A percentile compares a stretch with the other conserved stretches of the same genome.
Evolutionary conservation across 106 monocot genomes (phyloP).

Genomic region (Narthecium ossifragum): DNA sequence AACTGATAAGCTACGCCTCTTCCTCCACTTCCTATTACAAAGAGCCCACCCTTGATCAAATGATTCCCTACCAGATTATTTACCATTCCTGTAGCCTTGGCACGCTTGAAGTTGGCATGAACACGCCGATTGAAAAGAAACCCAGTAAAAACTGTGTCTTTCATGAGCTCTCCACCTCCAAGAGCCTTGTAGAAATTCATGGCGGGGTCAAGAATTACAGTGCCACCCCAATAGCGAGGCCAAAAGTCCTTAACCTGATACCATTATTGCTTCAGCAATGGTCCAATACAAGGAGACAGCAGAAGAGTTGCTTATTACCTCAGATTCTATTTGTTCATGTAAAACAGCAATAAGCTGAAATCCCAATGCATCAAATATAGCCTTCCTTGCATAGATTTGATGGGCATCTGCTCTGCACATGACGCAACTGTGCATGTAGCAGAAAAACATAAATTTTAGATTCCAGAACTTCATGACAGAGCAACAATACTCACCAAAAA

Average conservation of each 20-base stretch:
- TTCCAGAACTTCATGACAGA: too few relatives aligned
- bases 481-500: too few relatives aligned
- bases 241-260: constrained; percentile 36
- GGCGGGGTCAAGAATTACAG: constrained; percentile 24
- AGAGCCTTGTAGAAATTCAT: constrained; percentile 35
- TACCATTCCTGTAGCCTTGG: constrained; percentile 20
- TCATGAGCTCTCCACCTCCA: constrained; percentile 27
- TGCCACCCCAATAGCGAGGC: constrained; percentile 40
- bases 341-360: constrained; percentile 33
- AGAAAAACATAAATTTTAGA: not conserved
- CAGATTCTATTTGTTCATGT: constrained; percentile 35
- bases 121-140: constrained; percentile 28
- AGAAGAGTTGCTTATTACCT: constrained; percentile 6
- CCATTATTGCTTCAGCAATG: not conserved
- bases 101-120: constrained; percentile 18
- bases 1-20: constrained; percentile 38
- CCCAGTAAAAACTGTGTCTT: constrained; percentile 26
- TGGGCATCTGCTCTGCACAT: constrained; percentile 51
- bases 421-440: constrained; percentile 20
- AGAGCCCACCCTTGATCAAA: constrained; percentile 30
- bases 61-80: constrained; percentile 16
- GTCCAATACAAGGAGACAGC: not conserved
- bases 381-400: constrained; percentile 32
- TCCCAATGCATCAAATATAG: constrained; percentile 36
- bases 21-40: constrained; percentile 22